Base-by-base conservation (phyloP, 2,329 filamentous ascomycete genomes). In the Plectosphaerella cucumerina region DNA sequence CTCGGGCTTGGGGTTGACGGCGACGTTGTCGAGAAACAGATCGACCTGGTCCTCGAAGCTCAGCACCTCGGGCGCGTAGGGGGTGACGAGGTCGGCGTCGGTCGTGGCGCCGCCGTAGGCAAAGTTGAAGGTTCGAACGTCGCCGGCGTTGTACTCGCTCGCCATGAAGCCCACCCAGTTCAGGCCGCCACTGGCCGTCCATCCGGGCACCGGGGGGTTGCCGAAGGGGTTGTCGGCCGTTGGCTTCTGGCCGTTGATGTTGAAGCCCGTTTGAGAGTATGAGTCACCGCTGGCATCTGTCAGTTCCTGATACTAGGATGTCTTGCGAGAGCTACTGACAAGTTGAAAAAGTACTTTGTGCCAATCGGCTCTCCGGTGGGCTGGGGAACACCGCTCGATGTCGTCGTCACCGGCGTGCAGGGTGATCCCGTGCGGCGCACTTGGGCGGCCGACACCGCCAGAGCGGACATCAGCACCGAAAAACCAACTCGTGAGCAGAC, bases 211-310 rank as follows among this genome's bases (percentile, higher is more conserved):
- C 2, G 67, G 45, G 1, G 83, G 82, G 65, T 86, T 86, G 10
- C 83, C 83, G 54, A 86, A 68, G 1, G 82, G 81, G 58, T 84
- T 81, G 6, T 66, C 63, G 5, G 68, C 53, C n/a, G 69, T 74
- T 11, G 83, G 80, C 51, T 82, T 76, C 1, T 70, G 65, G 18
- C 66, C 66, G 34, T 65, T 67, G 44, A 75, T 61, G 56, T 81
- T 66, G 67, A 85, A 86, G 41, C 76, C 77, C 3, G 79, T 83
- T 54, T 77, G 74, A 1, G 79, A 79, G 65, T 84, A 85, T 3
- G 78, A 83, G 59, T 85, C 78, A 41, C 81, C 81, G 56, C 77
- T 79, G 48, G 5, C 39, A 22, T 14, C 5, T 31, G 41, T 39
- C 2, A 49, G 37, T 11, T 37, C 26, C 35, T 31, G 44, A n/a